Base-by-base conservation (phyloP, 805 yeast genomes). In the Barnettozyma salicaria region DNA sequence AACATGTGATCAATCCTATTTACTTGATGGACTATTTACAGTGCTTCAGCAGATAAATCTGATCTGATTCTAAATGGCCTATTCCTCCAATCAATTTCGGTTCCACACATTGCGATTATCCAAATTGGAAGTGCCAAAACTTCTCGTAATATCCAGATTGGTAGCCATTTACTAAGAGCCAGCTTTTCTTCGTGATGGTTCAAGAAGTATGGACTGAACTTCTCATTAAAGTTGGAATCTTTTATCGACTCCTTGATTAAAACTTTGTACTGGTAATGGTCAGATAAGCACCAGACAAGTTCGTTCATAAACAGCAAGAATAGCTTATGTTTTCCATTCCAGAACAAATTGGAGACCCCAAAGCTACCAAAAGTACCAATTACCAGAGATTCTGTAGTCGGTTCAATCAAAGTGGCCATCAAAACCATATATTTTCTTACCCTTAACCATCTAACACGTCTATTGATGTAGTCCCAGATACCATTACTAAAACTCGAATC, bases 381-480 rank as follows among this genome's bases (percentile, higher is more conserved):
- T 3, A 85, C 56, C 2, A 87, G 43, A 31, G 81, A 72, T 56
- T 87, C 96, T 0, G 96, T 87, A 6, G 89, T 72, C 4, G 96
- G 96, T 53, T 87, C 96, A 19, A 86, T 63, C 34, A 87, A 55
- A 0, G 96, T 87, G 1, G 96, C 96, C 11, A 77, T 76, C 21
- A 80, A 61, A 4, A 87, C 96, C 94, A 87, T 86, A 55, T 84
- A 85, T 52, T 81, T 83, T 23, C 96, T 65, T 10, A 86, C 94
- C 29, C 96, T 66, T 17, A 87, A 61, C 96, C 96, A 87, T 39
- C 96, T 65, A 19, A 80, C 76, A 37, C 96, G 63, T 38, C 96
- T 66, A 31, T 67, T 58, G 36, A 78, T 64, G 55, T 82, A 87
- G 45, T 81, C 85, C 29, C 51, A 46, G 10, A 77, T 49, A 1